Evolutionary conservation across 257 asterid species (phyloP).

Genomic region (Jasminum sambac): DNA sequence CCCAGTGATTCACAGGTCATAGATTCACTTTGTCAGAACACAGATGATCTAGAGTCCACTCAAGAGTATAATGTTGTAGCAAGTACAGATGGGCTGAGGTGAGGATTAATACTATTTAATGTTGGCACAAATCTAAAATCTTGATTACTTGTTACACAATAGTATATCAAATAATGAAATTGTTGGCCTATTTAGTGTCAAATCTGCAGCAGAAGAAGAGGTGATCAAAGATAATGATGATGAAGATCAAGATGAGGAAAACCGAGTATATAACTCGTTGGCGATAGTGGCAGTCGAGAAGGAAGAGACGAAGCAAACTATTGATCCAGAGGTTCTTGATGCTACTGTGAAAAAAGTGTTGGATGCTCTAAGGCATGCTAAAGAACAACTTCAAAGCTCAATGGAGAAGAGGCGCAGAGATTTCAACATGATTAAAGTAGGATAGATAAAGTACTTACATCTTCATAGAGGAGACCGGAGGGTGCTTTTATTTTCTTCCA

Average conservation of each 20-base stretch:
- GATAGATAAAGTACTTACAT: too few species aligned
- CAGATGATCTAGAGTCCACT: background rate
- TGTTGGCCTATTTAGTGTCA: background rate
- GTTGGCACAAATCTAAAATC: background rate
- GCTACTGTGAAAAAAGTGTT: constrained; percentile 56
- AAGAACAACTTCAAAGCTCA: too few species aligned
- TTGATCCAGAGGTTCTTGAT: constrained; percentile 69
- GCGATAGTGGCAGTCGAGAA: constrained; percentile 36
- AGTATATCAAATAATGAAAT: too few species aligned
- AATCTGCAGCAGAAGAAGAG: background rate
- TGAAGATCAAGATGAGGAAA: background rate
- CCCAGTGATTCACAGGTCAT: constrained; percentile 12
- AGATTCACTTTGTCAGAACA: background rate
- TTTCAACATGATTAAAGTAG: too few species aligned
- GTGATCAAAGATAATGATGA: background rate
- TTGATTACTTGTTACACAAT: background rate
- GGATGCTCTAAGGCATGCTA: too few species aligned
- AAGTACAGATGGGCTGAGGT: background rate
- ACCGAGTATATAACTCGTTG: background rate
- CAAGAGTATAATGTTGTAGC: background rate
- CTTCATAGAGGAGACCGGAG: too few species aligned
- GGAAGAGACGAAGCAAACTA: constrained; percentile 12
- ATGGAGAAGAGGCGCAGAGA: too few species aligned
- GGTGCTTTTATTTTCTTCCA: too few species aligned
- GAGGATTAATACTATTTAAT: background rate